Evolutionary conservation across 2,329 filamentous ascomycete species (phyloP), one percentile per base, ranked within the genome.

Genomic region (Teratosphaeriaceae sp.): DNA sequence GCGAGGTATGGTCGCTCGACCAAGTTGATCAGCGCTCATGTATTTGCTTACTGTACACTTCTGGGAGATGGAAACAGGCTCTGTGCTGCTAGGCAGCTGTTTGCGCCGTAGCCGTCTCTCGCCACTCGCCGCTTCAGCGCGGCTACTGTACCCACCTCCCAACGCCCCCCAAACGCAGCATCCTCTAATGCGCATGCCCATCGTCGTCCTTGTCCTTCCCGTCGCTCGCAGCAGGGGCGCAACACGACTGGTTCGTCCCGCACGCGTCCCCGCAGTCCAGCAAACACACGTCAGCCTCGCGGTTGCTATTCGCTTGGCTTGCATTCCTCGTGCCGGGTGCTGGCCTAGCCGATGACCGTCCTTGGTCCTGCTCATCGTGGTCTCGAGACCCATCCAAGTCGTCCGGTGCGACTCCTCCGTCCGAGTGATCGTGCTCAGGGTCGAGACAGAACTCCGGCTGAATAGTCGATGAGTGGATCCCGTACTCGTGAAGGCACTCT

Each of bases 401-500:
- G 23, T 43, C 34, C 9, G 36, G 23, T 13, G 33, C 31, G 18
- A 19, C 23, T 9, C 21, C 52, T 2, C 48, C 55, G 16, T 57
- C 58, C 3, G 63, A 58, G 48, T 72, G 69, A 45, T 67, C 65
- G 49, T 71, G 66, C 15, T 62, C 63, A 5, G 61, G 58, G 44
- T 73, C 63, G 19, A 71, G 61, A 53, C 68, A 69, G 59, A 72
- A 98, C 65, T 98, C 92, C 5, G 92, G 92, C 66, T 98, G 92
- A 55, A 98, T 97, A 11, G 92, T 98, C 26, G 88, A 90, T 27
- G 86, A 94, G 70, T 98, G 92, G 52, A 98, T 97, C 43, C 92
- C 90, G 56, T 94, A 96, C 26, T 80, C 89, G 65, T 98, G 92
- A 2, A 98, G 79, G 58, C 92, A 98, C 58, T 82, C 82, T 37